Conservation (phyloP, 305 asterid species). For the Withania somnifera region DNA sequence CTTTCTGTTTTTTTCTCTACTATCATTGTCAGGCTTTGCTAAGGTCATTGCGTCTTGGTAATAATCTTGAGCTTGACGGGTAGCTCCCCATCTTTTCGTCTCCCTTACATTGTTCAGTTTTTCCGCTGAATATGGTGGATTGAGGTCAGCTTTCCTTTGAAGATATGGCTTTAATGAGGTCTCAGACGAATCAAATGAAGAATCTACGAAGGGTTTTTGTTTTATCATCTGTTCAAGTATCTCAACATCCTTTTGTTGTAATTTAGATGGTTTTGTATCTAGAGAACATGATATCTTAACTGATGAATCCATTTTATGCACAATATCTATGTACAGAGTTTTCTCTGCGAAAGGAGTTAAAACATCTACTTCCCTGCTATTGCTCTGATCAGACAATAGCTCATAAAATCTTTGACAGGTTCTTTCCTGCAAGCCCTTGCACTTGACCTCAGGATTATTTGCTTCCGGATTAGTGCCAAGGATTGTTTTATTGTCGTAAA, state of each 20-base stretch:
- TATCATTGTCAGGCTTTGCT: conserved; percentile 5
- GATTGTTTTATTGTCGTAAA: conserved; percentile 14
- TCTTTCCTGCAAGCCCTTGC: background rate
- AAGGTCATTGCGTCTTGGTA: background rate
- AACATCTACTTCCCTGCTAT: conserved; percentile 17
- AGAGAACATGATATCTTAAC: background rate
- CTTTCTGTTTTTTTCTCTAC: background rate
- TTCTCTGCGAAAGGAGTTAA: conserved; percentile 24
- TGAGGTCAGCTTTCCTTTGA: background rate
- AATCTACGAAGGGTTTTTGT: background rate
- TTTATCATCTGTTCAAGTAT: conserved; percentile 1
- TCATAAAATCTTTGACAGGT: too few species aligned
- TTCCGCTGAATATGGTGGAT: conserved; percentile 1
- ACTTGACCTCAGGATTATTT: background rate
- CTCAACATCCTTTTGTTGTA: background rate
- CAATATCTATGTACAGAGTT: conserved; percentile 26
- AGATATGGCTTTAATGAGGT: background rate
- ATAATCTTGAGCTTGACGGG: conserved; percentile 7
- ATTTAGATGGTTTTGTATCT: background rate
- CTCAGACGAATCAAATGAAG: background rate
- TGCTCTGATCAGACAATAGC: conserved; percentile 20
- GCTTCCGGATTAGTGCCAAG: conserved; percentile 13
- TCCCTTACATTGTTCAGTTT: conserved; percentile 2
- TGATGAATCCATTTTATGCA: conserved; percentile 10
- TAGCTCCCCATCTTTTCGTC: background rate